Evolutionary conservation across 169 alveolate species (phyloP).

Genomic region (Plasmodium vivax): DNA sequence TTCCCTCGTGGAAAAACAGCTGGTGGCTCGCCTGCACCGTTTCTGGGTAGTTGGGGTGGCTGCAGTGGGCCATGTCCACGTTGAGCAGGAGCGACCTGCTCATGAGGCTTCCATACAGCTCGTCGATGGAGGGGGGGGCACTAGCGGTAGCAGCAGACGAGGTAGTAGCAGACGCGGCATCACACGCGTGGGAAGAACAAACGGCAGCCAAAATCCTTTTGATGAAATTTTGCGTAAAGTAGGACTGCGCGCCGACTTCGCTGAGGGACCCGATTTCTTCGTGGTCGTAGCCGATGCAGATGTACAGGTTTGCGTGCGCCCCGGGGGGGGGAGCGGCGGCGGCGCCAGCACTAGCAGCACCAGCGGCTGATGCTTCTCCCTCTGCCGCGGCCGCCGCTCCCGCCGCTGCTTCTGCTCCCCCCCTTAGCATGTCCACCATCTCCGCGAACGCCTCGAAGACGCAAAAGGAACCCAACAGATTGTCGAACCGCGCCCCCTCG

Average conservation of each 20-base stretch:
- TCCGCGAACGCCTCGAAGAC: slow-evolving; percentile 79
- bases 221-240: slow-evolving; percentile 76
- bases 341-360: background rate
- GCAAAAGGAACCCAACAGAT: slow-evolving; percentile 84
- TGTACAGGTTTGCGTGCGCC: slow-evolving; percentile 21
- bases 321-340: background rate
- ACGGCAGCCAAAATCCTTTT: slow-evolving; percentile 46
- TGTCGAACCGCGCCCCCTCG: slow-evolving; percentile 94
- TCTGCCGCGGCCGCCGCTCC: no score
- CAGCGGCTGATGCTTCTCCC: background rate
- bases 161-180: background rate
- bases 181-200: background rate
- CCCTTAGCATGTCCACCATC: slow-evolving; percentile 57
- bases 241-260: slow-evolving; percentile 80
- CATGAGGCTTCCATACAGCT: slow-evolving; percentile 77
- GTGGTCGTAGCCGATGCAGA: slow-evolving; percentile 61
- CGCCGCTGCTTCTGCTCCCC: background rate
- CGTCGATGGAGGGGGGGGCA: background rate
- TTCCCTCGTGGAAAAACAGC: slow-evolving; percentile 91
- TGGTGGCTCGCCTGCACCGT: slow-evolving; percentile 91
- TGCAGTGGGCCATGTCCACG: slow-evolving; percentile 96
- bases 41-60: slow-evolving; percentile 97
- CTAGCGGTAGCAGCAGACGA: no score
- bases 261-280: slow-evolving; percentile 83
- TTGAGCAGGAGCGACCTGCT: slow-evolving; percentile 82